Evolutionary conservation across 768 basidiomycete species (phyloP), one percentile per base, ranked within the genome.

Genomic region (Suillus variegatus): DNA sequence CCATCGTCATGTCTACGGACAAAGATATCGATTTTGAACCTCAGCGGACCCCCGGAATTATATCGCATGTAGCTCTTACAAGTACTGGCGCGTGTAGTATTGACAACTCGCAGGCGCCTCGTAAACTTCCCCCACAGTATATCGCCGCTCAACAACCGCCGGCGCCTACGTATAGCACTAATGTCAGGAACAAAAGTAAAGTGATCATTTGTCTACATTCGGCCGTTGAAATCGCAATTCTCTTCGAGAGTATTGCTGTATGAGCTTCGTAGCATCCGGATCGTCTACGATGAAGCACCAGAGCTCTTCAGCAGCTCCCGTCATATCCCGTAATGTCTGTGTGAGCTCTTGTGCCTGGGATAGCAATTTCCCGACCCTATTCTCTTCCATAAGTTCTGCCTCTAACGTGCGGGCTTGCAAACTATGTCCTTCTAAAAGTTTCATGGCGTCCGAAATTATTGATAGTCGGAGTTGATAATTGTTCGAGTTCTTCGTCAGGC

Each of bases 1-100:
- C 79, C 4, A 77, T 81, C 10, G 71, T 80, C 43, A 70, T 81
- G 52, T 74, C 32, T 32, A 32, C 32, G 32, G 32, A 32, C 6
- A 7, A 32, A 32, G 32, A 32, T 32, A 7, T 32, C 6, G 32
- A 32, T 32, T 32, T 32, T 6, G 32, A 32, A 32, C 32, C 6
- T 7, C 32, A 32, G 32, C 6, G 32, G 32, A 32, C 32, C 32
- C 32, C 32, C 32, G 32, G 32, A 32, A 32, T 32, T 32, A 32
- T 32, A 32, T 32, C 32, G 32, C 1, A 32, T 32, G 75, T 62
- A 9, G 40, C 25, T 56, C 46, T 55, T 18, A 14, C 9, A 13
- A 4, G 51, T 36, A 51, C 20, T 8, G 7, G 22, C 47, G 6
- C 4, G 25, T 40, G 35, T 60, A 32, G 16, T 57, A 25, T 68